Percentiles rank a stretch among this genome's conserved stretches.
Evolutionary conservation across 208 protist species (phyloP).

Genomic region (Angomonas ambiguus): DNA sequence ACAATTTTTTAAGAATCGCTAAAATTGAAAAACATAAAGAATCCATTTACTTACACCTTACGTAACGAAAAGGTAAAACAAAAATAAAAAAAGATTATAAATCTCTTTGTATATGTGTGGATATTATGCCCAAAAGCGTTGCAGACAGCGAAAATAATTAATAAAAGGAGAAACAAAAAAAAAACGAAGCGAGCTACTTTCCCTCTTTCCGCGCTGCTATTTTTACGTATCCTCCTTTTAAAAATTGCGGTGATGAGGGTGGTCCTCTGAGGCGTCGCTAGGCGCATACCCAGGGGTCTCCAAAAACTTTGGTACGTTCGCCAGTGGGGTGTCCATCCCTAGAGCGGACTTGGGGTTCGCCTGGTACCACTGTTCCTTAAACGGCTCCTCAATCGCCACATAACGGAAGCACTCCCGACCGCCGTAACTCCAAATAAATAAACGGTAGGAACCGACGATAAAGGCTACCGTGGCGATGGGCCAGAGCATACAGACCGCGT

Average conservation of each 20-base stretch:
- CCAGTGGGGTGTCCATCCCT: conserved; percentile 77
- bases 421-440: conserved; percentile 89
- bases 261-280: conserved; percentile 25
- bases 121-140: not conserved
- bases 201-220: too few relatives aligned
- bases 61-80: conserved; percentile 6
- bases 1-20: not conserved
- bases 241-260: conserved; percentile 75
- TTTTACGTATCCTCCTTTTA: conserved; percentile 20
- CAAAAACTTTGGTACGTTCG: conserved; percentile 80
- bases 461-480: conserved; percentile 58
- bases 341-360: conserved; percentile 79
- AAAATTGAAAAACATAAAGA: not conserved
- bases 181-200: too few relatives aligned
- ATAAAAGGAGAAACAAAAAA: conserved; percentile 15
- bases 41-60: not conserved
- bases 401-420: conserved; percentile 86
- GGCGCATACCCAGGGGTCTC: conserved; percentile 62
- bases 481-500: conserved; percentile 84
- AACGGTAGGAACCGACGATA: conserved; percentile 56
- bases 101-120: not conserved
- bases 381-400: conserved; percentile 79
- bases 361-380: conserved; percentile 83
- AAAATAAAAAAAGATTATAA: conserved; percentile 5
- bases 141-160: not conserved